Conservation (phyloP, 2,329 filamentous ascomycete species). For the Microsporum canis region DNA sequence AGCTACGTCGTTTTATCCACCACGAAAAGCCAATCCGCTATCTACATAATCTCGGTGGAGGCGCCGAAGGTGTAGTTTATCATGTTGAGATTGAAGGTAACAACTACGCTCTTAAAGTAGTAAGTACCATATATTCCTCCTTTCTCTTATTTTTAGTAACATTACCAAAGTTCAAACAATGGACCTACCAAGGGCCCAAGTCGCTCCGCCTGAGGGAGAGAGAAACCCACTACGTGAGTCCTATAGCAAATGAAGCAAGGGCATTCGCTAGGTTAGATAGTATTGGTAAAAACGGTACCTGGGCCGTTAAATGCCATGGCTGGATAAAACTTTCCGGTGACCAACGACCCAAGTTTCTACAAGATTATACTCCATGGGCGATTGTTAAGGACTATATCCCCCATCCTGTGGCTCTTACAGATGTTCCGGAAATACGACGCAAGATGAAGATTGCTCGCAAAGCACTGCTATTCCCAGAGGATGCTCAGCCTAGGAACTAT, state of each 20-base stretch:
- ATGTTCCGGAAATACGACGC: constrained; percentile 11
- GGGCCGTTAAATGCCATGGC: constrained; percentile 12
- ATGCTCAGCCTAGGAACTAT: constrained; percentile 9
- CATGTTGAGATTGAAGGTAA: constrained; percentile 4
- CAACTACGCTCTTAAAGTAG: constrained; percentile 10
- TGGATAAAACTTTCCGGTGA: constrained; percentile 12
- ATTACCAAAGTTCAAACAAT: background rate
- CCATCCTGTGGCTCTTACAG: constrained; percentile 1
- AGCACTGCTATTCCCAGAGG: constrained; percentile 7
- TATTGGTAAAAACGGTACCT: constrained; percentile 11
- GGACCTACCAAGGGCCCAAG: background rate
- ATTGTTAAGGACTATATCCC: constrained; percentile 13
- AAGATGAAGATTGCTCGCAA: constrained; percentile 12
- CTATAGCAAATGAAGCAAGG: constrained; percentile 10
- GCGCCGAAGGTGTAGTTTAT: constrained; percentile 9
- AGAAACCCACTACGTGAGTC: constrained; percentile 2
- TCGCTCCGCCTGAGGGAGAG: background rate
- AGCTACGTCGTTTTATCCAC: constrained; percentile 12
- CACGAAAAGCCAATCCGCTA: constrained; percentile 8
- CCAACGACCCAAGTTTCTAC: constrained; percentile 1
- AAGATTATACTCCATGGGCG: constrained; percentile 6
- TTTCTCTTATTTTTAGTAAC: background rate
- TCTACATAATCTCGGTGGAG: constrained; percentile 1
- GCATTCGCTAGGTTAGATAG: constrained; percentile 13
- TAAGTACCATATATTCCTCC: constrained; percentile 1